phyloP scores from a whole-genome alignment of 169 alveolate genomes.

The Eimeria mitis region DNA sequence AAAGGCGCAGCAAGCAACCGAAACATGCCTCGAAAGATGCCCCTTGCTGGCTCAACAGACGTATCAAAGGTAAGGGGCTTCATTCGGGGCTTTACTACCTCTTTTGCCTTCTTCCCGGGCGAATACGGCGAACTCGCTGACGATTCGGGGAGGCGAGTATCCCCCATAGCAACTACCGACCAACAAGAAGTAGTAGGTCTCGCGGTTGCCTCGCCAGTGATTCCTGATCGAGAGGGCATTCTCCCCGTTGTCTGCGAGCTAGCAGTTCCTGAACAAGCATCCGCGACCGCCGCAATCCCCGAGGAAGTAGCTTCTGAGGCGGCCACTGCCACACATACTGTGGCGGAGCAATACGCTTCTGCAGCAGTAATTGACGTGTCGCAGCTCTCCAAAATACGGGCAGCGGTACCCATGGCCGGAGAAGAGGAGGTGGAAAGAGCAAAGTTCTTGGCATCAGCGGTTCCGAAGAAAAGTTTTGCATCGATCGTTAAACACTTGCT shows the following conservation, averaged over 20 bases:
- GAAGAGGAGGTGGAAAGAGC: background rate
- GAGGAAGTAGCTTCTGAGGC: background rate
- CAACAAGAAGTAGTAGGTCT: background rate
- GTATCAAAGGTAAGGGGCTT: background rate
- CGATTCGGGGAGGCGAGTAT: background rate
- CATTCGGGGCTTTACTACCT: background rate
- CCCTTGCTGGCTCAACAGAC: constrained; percentile 32
- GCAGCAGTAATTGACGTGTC: background rate
- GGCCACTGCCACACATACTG: background rate
- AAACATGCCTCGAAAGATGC: background rate
- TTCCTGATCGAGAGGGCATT: background rate
- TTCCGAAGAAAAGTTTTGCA: background rate
- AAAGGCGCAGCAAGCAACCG: background rate
- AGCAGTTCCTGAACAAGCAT: background rate
- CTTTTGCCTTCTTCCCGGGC: background rate
- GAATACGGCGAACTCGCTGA: background rate
- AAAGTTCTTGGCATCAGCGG: background rate
- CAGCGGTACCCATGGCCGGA: background rate
- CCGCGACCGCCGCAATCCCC: background rate
- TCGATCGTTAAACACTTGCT: background rate
- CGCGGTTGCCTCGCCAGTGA: background rate
- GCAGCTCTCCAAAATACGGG: background rate
- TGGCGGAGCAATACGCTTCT: background rate
- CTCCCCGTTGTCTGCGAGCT: background rate
- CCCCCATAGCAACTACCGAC: background rate